Evolutionary conservation across 2,329 filamentous ascomycete genomes (phyloP), one percentile per base, ranked within the genome.

Genomic region (Pestalotiopsis sp.): DNA sequence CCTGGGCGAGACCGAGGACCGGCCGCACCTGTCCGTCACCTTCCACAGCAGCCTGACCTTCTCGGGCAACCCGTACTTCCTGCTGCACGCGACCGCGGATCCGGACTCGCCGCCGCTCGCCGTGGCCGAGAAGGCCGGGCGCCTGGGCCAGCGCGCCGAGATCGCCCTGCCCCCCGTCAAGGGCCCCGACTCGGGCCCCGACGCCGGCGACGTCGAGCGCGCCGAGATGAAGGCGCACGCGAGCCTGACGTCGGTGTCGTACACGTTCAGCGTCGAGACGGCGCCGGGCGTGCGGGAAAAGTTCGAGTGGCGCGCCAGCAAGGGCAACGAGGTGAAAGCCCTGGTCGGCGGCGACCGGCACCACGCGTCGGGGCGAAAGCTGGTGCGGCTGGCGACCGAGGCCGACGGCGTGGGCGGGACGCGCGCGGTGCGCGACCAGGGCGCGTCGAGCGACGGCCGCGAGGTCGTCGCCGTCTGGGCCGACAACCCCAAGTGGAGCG

Each of bases 401-500:
- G 71, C 69, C 2, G 72, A 66, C 13, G 14, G 65, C 6, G 67
- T 67, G 2, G 72, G 69, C 1, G 73, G 68, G 12, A 69, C 59
- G 23, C 65, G 65, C 31, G 69, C 67, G 62, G 68, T 71, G 14
- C 68, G 66, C 27, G 74, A 71, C 1, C 68, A 72, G 25, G 73
- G 75, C 41, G 66, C 72, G 6, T 72, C 77, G 17, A 75, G 77
- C 17, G 81, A 81, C 56, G 79, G 80, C 3, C 76, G 76, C 52
- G 83, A 85, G 75, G 77, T 85, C 17, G 83, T 85, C 13, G 83
- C 83, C 0, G 78, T 79, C 4, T 84, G 78, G 75, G 74, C 78
- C 45, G 74, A 65, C 61, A 63, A 65, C 39, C 56, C 71, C 2
- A 68, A 69, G 13, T 75, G 78, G 72, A 79, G 77, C 71, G 69